Conservation (phyloP, 2,329 filamentous ascomycete species). For the Colletotrichum costaricense region DNA sequence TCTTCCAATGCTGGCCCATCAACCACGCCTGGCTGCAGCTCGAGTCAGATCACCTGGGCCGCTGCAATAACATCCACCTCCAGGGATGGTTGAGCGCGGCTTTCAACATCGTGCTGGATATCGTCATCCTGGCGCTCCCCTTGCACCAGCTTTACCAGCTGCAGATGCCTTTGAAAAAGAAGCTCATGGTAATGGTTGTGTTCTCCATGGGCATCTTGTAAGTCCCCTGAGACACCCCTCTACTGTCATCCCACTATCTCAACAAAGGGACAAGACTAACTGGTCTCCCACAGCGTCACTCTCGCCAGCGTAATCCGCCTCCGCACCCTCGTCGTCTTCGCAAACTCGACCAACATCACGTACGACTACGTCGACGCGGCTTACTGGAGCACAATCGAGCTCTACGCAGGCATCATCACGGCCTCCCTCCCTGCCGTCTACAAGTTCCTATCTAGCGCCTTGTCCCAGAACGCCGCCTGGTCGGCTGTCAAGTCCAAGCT, state of each 20-base stretch:
- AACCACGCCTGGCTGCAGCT: constrained; percentile 17
- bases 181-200: constrained; percentile 33
- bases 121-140: constrained; percentile 38
- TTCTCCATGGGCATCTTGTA: constrained; percentile 40
- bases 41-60: background rate
- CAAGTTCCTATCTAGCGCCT: background rate
- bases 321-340: constrained; percentile 11
- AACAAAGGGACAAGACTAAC: background rate
- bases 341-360: constrained; percentile 10
- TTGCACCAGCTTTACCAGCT: constrained; percentile 35
- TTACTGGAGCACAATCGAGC: constrained; percentile 32
- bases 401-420: constrained; percentile 13
- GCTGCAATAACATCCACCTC: constrained; percentile 20
- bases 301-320: constrained; percentile 19
- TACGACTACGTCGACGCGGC: constrained; percentile 18
- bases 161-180: constrained; percentile 37
- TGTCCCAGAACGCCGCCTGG: background rate
- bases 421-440: constrained; percentile 22
- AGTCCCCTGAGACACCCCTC: background rate
- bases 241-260: no score
- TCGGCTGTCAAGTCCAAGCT: background rate
- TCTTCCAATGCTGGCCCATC: constrained; percentile 24
- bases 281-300: background rate
- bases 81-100: constrained; percentile 19
- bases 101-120: constrained; percentile 38